Conservation (phyloP, 352 stramenopile species). For the Phytophthora constricta region DNA sequence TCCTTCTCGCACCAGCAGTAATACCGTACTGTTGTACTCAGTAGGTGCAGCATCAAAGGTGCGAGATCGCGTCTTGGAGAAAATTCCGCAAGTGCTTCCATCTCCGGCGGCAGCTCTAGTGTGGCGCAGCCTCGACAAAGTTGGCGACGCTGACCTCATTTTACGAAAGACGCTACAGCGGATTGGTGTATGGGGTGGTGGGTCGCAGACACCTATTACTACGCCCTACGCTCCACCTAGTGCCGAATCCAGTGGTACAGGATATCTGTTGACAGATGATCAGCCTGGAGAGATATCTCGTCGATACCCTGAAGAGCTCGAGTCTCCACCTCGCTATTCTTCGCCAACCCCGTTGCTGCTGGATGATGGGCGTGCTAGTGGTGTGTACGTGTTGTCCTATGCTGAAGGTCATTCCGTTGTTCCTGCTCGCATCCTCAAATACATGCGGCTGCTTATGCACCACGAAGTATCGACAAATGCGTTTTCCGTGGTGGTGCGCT, state of each 20-base stretch:
- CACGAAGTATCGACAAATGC: slow-evolving; percentile 86
- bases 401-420: slow-evolving; percentile 75
- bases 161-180: slow-evolving; percentile 70
- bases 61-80: slow-evolving; percentile 62
- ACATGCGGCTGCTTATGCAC: slow-evolving; percentile 88
- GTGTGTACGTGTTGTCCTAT: slow-evolving; percentile 84
- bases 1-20: slow-evolving; percentile 40
- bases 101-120: slow-evolving; percentile 56
- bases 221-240: slow-evolving; percentile 63
- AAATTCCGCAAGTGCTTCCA: slow-evolving; percentile 58
- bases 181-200: slow-evolving; percentile 81
- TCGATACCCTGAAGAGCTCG: slow-evolving; percentile 7
- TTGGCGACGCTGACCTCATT: slow-evolving; percentile 78
- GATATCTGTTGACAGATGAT: slow-evolving; percentile 1
- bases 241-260: slow-evolving; percentile 6
- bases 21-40: slow-evolving; percentile 67
- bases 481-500: slow-evolving; percentile 82
- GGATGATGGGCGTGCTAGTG: slow-evolving; percentile 34
- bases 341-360: slow-evolving; percentile 28
- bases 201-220: slow-evolving; percentile 83
- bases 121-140: slow-evolving; percentile 72
- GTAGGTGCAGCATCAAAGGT: slow-evolving; percentile 74
- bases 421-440: slow-evolving; percentile 82
- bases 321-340: slow-evolving; percentile 22
- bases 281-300: slow-evolving; percentile 15